phyloP scores from a whole-genome alignment of 176 grass and related monocot species.

The Thalia dealbata region DNA sequence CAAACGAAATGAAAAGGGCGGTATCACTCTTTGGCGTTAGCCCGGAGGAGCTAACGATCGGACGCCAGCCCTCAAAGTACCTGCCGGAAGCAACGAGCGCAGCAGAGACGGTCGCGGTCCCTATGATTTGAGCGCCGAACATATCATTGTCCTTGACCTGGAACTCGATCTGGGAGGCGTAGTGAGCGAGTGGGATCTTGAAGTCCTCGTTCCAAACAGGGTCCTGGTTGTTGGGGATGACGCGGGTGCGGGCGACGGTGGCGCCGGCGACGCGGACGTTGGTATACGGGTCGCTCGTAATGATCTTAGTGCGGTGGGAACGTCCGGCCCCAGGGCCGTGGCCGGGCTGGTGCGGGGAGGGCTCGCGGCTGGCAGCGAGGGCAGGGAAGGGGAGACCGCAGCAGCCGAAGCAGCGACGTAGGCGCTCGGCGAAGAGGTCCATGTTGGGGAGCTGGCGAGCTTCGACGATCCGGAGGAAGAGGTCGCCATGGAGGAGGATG shows the following conservation, averaged over 20 bases:
- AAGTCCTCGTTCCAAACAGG: conserved; percentile 35
- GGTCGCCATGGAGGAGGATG: conserved; percentile 57
- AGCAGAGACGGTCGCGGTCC: conserved; percentile 31
- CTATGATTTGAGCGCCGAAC: conserved; percentile 66
- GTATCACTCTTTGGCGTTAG: neutral
- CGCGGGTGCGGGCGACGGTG: conserved; percentile 57
- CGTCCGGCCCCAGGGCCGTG: neutral
- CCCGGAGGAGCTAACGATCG: conserved; percentile 14
- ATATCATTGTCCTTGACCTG: conserved; percentile 61
- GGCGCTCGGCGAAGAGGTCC: conserved; percentile 44
- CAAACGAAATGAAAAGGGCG: conserved; percentile 19
- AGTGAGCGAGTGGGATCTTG: conserved; percentile 51
- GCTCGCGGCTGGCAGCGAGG: neutral
- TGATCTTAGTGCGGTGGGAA: neutral
- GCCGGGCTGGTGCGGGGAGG: neutral
- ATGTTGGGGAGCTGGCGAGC: conserved; percentile 64
- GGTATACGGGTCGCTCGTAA: conserved; percentile 56
- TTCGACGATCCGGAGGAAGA: conserved; percentile 44
- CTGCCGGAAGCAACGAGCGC: neutral
- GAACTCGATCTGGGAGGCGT: conserved; percentile 24
- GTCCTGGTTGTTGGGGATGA: conserved; percentile 47
- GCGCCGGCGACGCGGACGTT: conserved; percentile 19
- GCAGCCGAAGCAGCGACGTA: conserved; percentile 36
- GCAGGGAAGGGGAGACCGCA: conserved; percentile 24
- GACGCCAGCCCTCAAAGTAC: conserved; percentile 9